Evolutionary conservation across 1,284 basidiomycete genomes (phyloP), one percentile per base, ranked within the genome.

Genomic region (Mycocalia duriaeana): DNA sequence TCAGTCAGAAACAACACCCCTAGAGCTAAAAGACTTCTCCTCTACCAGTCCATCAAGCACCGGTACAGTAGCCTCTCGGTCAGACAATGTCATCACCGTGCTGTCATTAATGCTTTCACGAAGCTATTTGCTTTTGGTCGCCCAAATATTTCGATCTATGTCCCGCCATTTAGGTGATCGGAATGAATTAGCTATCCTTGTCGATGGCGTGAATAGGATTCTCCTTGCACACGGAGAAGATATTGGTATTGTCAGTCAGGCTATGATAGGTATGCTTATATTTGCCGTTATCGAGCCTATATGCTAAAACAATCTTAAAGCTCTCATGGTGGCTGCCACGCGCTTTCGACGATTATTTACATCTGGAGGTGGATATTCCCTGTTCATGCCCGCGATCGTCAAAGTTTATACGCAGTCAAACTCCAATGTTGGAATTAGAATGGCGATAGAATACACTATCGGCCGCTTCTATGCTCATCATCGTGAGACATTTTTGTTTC

Each of bases 401-500:
- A 85, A 85, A 51, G 70, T 80, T 8, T 91, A 89, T 57, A 70
- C 78, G 5, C 78, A 84, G 53, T 73, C 75, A 1, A 73, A 80
- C 36, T 59, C 65, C 11, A 70, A 82, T 51, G 57, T 63, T 3
- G 79, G 79, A 3, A 81, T 89, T 42, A 72, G 75, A 43, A 69
- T 73, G 26, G 82, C 85, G 22, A 82, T 91, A 47, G 84, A 90
- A 61, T 89, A 89, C 55, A 77, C 83, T 2, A 65, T 77, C 47
- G 80, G 78, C 54, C 78, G 85, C 6, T 90, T 91, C 65, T 87
- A 83, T 54, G 81, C 85, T 3, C 72, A 88, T 3, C 88, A 91
- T 57, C 74, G 79, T 51, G 86, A 90, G 42, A 74, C 81, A 0
- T 90, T 90, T 57, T 70, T 89, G 35, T 90, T 88, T 60, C 89